phyloP scores from a whole-genome alignment of 2,329 filamentous ascomycete genomes.

The Botryosphaeria dothidea region DNA sequence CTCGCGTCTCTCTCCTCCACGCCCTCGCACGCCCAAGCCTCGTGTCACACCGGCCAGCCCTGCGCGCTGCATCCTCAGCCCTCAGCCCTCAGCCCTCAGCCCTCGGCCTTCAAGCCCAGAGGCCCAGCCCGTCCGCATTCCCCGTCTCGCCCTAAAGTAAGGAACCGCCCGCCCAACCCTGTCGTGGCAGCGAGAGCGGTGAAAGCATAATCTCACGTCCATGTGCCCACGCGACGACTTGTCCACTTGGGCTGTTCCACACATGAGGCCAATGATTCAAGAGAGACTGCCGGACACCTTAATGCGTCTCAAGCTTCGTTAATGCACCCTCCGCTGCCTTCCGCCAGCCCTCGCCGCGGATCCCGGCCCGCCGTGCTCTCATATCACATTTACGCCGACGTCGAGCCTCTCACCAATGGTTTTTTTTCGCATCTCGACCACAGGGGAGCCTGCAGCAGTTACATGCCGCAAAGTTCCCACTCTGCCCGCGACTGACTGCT shows the following conservation, averaged over 20 bases:
- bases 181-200: conserved; percentile 4
- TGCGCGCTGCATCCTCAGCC: background rate
- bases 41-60: background rate
- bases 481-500: background rate
- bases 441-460: background rate
- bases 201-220: conserved; percentile 7
- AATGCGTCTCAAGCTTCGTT: background rate
- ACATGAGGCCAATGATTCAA: background rate
- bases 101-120: background rate
- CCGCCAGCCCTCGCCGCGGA: background rate
- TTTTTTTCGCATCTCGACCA: background rate
- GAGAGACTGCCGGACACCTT: background rate
- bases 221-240: background rate
- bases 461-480: background rate
- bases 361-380: background rate
- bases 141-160: conserved; percentile 14
- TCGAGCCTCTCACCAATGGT: background rate
- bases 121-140: background rate
- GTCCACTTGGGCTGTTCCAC: background rate
- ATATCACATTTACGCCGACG: background rate
- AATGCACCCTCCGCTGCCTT: background rate
- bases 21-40: background rate
- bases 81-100: background rate
- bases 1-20: background rate
- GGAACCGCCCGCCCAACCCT: conserved; percentile 12